Conservation (phyloP, 106 monocot species). For the Triglochin maritima region DNA sequence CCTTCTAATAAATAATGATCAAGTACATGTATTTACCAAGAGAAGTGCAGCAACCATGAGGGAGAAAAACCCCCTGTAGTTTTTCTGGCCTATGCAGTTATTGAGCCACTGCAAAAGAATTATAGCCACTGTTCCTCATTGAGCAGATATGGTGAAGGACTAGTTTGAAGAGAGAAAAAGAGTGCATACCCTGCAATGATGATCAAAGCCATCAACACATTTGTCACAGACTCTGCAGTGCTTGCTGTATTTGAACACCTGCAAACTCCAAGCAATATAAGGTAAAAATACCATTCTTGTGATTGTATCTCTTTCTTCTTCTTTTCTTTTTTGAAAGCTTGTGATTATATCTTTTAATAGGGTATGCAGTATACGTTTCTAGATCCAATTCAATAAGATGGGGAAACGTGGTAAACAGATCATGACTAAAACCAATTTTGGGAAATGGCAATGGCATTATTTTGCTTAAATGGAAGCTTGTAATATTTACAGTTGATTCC, state of each 20-base stretch:
- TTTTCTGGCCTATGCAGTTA: conserved; percentile 88
- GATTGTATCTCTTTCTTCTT: background rate
- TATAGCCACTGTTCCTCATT: background rate
- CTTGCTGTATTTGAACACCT: conserved; percentile 89
- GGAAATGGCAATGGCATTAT: no score
- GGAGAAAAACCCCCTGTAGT: conserved; percentile 65
- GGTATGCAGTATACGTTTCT: background rate
- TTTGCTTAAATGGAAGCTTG: no score
- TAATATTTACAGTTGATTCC: no score
- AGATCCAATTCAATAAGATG: no score
- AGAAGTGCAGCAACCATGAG: conserved; percentile 81
- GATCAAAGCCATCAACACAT: conserved; percentile 96
- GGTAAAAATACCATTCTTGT: no score
- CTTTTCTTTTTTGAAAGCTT: background rate
- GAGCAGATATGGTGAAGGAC: background rate
- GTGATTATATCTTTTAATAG: background rate
- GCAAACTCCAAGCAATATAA: background rate
- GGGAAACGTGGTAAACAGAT: no score
- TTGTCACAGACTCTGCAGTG: conserved; percentile 99
- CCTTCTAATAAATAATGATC: background rate
- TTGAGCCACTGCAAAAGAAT: conserved; percentile 73
- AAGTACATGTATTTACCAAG: conserved; percentile 41
- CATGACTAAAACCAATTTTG: no score
- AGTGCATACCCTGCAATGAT: conserved; percentile 80
- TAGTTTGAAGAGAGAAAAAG: background rate